Base-by-base conservation (phyloP, 352 stramenopile genomes). In the Phytophthora sp. region DNA sequence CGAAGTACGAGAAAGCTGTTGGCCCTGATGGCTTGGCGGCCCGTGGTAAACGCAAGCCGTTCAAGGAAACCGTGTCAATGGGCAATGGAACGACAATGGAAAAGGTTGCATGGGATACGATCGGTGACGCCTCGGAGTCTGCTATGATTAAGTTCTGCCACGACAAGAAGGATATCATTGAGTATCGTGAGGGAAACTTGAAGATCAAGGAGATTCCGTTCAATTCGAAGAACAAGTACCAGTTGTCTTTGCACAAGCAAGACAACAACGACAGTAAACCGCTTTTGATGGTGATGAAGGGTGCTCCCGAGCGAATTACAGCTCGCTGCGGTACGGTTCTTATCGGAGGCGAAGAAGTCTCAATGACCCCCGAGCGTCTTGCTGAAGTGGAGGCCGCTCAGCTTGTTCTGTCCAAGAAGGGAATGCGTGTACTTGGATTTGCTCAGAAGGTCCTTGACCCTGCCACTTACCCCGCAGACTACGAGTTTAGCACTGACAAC, bases 301-400 rank as follows among this genome's bases (percentile, higher is more conserved):
- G 97, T 56, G 97, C 96, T 1, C 97, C 97, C 2, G 97, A 99
- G 57, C 88, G 93, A 41, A 98, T 99, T 70, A 82, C 98, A n/a
- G 74, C 81, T 21, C 79, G 95, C 20, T 99, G 97, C 70, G 70
- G 75, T 39, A 83, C 80, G n/a, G 74, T 95, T n/a, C 61, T 98
- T 66, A 56, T 89, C 12, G 69, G 71, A 47, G 81, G 81, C 2
- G 58, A 88, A 65, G 74, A 78, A 21, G 77, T 83, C 18, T 96
- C 98, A 57, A 86, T 98, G 61, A 97, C 95, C 0, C 90, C 92
- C 4, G 97, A 99, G 67, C 78, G 88, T n/a, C 89, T 99, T 13
- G 81, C 66, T 13, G 71, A 88, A 63, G 70, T 88, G 5, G 79
- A 90, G 23, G 74, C 68, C 7, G 78, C 66, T 12, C 79, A 88